Percentiles rank a stretch among this genome's conserved stretches.
phyloP scores from a whole-genome alignment of 2,329 filamentous ascomycete species.

The Amphichorda felina region DNA sequence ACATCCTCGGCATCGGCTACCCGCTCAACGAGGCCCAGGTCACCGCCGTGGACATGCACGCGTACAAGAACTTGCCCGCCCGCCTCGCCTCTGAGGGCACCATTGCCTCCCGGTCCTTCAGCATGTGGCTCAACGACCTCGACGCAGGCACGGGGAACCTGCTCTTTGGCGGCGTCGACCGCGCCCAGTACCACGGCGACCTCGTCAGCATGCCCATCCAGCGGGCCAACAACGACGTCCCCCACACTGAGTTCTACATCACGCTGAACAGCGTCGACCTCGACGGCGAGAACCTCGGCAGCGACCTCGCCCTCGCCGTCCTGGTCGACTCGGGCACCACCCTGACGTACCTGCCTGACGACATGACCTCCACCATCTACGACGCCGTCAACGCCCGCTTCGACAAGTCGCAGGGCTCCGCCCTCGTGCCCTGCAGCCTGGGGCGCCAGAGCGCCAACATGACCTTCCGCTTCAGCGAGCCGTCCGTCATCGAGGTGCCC shows the following conservation, averaged over 20 bases:
- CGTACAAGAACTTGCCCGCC: slow-evolving; percentile 60
- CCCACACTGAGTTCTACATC: slow-evolving; percentile 52
- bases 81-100: slow-evolving; percentile 47
- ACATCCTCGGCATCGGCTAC: slow-evolving; percentile 82
- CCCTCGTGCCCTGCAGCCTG: slow-evolving; percentile 50
- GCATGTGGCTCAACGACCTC: slow-evolving; percentile 65
- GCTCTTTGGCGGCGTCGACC: slow-evolving; percentile 66
- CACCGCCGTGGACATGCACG: slow-evolving; percentile 33
- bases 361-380: slow-evolving; percentile 42
- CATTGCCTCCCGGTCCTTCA: slow-evolving; percentile 59
- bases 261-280: slow-evolving; percentile 50
- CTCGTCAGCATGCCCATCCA: slow-evolving; percentile 59
- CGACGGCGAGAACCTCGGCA: slow-evolving; percentile 25
- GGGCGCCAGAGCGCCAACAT: slow-evolving; percentile 26
- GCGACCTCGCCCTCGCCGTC: slow-evolving; percentile 43
- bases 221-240: slow-evolving; percentile 15
- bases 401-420: slow-evolving; percentile 35
- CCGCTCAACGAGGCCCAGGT: slow-evolving; percentile 65
- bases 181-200: slow-evolving; percentile 47
- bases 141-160: slow-evolving; percentile 53
- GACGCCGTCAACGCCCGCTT: slow-evolving; percentile 46
- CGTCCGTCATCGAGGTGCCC: slow-evolving; percentile 37
- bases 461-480: slow-evolving; percentile 40
- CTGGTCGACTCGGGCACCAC: slow-evolving; percentile 62
- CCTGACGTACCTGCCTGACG: slow-evolving; percentile 53